phyloP scores from a whole-genome alignment of 257 asterid genomes.

The Petunia axillaris region DNA sequence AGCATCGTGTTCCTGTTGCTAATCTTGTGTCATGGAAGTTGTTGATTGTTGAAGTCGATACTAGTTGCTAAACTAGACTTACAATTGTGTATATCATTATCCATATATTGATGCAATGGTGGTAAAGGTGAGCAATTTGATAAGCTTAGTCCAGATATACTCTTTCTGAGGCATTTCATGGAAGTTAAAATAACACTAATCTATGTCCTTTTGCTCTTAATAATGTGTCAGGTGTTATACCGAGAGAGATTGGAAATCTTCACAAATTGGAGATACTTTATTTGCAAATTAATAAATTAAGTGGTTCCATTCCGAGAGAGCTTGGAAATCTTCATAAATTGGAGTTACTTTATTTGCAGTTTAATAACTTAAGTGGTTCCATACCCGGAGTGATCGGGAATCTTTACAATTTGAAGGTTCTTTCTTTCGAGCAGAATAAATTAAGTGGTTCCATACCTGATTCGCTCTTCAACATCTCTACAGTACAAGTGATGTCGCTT shows the following conservation, averaged over 20 bases:
- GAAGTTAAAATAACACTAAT: background rate
- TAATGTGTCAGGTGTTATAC: constrained; percentile 41
- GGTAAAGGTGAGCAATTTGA: background rate
- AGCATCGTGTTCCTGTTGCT: background rate
- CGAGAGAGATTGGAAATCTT: constrained; percentile 38
- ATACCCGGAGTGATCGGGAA: constrained; percentile 36
- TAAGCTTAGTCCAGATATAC: background rate
- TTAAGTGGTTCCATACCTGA: constrained; percentile 36
- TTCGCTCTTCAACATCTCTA: constrained; percentile 39
- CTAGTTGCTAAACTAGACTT: too few species aligned
- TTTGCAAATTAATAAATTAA: background rate
- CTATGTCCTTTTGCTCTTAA: background rate
- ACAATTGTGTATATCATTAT: background rate
- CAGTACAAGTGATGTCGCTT: constrained; percentile 4
- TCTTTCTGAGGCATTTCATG: background rate
- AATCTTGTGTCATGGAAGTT: too few species aligned
- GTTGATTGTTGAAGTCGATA: too few species aligned
- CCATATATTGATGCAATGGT: background rate
- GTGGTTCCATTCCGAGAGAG: constrained; percentile 33
- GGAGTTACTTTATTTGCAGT: background rate
- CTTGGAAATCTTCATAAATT: constrained; percentile 36
- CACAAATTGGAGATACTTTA: constrained; percentile 1
- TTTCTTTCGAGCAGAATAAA: background rate
- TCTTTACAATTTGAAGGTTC: constrained; percentile 18
- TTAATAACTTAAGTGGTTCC: constrained; percentile 26